Base-by-base conservation (phyloP, 768 basidiomycete species). In the Termitomyces sp. region DNA sequence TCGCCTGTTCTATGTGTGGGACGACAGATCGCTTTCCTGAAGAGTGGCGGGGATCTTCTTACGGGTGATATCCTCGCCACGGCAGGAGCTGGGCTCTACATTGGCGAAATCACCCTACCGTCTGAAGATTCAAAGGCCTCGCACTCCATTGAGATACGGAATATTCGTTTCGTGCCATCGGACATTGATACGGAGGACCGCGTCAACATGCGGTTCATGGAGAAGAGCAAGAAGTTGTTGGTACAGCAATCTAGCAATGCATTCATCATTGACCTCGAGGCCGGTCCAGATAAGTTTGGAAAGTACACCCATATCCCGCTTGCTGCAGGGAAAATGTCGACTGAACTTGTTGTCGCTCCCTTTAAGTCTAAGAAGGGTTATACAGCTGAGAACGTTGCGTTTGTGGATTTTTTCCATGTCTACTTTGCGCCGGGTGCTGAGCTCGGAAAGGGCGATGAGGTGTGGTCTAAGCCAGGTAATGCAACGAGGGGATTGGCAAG, bases 391-490 rank as follows among this genome's bases (percentile, higher is more conserved):
- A 69, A 74, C 36, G 73, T 83, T 13, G 88, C 86, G 0, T 86
- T 90, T 57, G 80, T 87, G 12, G 87, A 89, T 59, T 82, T 84
- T 63, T 82, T 77, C 69, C 79, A 90, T 60, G 80, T 90, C 0
- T 87, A 88, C 65, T 66, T 82, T 54, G 79, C 75, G 0, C 72
- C 79, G 13, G 76, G 76, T 1, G 61, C 68, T 20, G 58, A 70
- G 7, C 61, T 79, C 16, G 69, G 75, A 40, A 61, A 76, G 16
- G 72, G 66, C 5, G 73, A 76, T 39, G 67, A 74, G 1, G 70
- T 89, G 13, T 89, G 86, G 86, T 85, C 85, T 44, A 86, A 82
- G 61, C 88, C 88, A 10, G 83, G 76, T 0, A 85, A 86, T 62
- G 80, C 86, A 3, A 84, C 86, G 2, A 73, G 73, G 27, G 82